Conservation (phyloP, 73 alveolate genomes). For the Urostyla sp. region DNA sequence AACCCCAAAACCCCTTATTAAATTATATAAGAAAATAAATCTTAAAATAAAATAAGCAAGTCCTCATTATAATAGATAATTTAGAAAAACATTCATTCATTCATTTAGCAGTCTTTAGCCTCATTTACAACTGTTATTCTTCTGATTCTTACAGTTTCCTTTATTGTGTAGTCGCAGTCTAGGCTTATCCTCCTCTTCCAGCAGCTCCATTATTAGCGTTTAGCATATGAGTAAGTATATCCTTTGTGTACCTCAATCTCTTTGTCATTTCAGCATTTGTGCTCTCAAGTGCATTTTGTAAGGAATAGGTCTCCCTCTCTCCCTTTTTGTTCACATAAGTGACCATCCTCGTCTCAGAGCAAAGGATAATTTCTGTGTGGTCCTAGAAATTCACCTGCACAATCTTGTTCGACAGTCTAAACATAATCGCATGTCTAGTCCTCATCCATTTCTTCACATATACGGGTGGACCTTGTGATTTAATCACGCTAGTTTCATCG, state of each 20-base stretch:
- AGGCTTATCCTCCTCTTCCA: neutral
- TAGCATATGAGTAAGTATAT: conserved; percentile 91
- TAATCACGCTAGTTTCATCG: neutral
- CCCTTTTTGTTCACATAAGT: conserved; percentile 93
- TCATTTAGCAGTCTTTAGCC: conserved; percentile 7
- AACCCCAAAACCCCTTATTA: too few species aligned
- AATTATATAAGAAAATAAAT: too few species aligned
- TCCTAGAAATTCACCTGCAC: conserved; percentile 94
- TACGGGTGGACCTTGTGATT: conserved; percentile 25
- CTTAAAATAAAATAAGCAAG: too few species aligned
- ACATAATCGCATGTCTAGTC: conserved; percentile 93
- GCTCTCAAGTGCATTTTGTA: conserved; percentile 84
- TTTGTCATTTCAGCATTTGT: conserved; percentile 90
- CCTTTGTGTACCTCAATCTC: conserved; percentile 90
- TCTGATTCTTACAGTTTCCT: neutral
- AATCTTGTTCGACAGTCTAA: conserved; percentile 88
- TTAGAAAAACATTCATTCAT: too few species aligned
- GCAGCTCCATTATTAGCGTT: conserved; percentile 28
- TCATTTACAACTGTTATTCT: neutral
- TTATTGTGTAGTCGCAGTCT: neutral
- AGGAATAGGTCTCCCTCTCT: conserved; percentile 79
- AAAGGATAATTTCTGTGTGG: conserved; percentile 90
- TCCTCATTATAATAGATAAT: too few species aligned
- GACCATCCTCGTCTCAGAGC: conserved; percentile 83
- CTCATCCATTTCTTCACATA: conserved; percentile 88